phyloP scores from a whole-genome alignment of 1,284 basidiomycete genomes.

The Tremellales sp. region DNA sequence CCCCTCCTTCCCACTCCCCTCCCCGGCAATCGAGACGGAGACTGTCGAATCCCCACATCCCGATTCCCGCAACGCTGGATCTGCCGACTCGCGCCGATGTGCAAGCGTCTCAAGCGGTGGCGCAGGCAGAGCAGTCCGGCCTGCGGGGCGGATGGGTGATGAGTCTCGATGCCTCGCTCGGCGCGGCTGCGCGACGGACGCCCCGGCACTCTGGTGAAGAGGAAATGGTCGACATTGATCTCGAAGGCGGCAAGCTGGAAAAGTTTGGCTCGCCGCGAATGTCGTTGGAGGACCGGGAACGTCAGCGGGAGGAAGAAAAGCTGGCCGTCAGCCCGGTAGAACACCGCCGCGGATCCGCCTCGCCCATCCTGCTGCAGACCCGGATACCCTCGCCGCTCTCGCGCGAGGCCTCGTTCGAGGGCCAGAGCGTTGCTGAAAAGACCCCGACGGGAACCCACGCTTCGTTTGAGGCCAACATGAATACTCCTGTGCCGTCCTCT shows the following conservation, averaged over 20 bases:
- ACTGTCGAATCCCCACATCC: conserved; percentile 9
- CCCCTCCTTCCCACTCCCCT: conserved; percentile 35
- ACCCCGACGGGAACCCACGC: conserved; percentile 9
- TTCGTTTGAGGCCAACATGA: no score
- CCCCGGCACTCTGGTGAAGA: conserved; percentile 11
- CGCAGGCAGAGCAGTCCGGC: conserved; percentile 41
- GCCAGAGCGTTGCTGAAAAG: no score
- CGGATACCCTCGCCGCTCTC: conserved; percentile 32
- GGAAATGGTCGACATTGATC: conserved; percentile 50
- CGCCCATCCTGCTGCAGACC: conserved; percentile 10
- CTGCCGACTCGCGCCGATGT: conserved; percentile 50
- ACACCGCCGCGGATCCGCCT: conserved; percentile 24
- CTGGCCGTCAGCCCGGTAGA: conserved; percentile 31
- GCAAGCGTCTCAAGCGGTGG: conserved; percentile 48
- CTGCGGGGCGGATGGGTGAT: conserved; percentile 50
- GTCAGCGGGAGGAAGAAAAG: conserved; percentile 34
- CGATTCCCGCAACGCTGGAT: conserved; percentile 40
- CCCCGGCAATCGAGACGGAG: conserved; percentile 13
- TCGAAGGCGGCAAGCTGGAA: conserved; percentile 45
- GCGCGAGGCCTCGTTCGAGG: conserved; percentile 17
- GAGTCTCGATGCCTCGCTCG: conserved; percentile 36
- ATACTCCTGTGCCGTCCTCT: no score
- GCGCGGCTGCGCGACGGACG: conserved; percentile 20
- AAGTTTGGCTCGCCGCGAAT: conserved; percentile 31
- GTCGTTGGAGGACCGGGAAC: conserved; percentile 10